phyloP scores from a whole-genome alignment of 2,329 filamentous ascomycete genomes.

The Coleophoma cylindrospora region DNA sequence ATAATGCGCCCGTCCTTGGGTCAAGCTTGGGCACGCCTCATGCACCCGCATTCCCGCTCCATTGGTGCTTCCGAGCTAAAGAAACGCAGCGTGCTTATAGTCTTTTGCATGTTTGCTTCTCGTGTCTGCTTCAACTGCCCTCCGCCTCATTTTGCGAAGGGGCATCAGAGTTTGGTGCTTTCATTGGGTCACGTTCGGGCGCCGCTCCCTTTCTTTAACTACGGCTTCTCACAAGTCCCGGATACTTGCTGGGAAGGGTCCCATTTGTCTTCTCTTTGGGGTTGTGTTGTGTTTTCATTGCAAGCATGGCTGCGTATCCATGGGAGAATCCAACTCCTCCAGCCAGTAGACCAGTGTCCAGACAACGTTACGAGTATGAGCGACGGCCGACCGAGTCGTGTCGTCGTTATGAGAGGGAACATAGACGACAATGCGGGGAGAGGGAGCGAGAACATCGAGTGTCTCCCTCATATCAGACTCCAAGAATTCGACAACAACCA shows the following conservation, averaged over 20 bases:
- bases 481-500: conserved; percentile 2
- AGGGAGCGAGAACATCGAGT: conserved; percentile 1
- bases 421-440: conserved; percentile 10
- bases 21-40: too few relatives aligned
- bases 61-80: too few relatives aligned
- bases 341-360: conserved; percentile 10
- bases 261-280: conserved; percentile 1
- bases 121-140: too few relatives aligned
- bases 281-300: background rate
- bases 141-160: background rate
- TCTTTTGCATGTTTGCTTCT: too few relatives aligned
- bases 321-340: conserved; percentile 11
- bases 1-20: background rate
- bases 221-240: background rate
- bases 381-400: background rate
- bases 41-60: too few relatives aligned
- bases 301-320: conserved; percentile 15
- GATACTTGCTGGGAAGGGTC: background rate
- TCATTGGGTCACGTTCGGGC: background rate
- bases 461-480: conserved; percentile 11
- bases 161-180: background rate
- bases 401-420: conserved; percentile 2
- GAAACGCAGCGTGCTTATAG: too few relatives aligned
- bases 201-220: background rate
- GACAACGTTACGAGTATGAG: conserved; percentile 9